Evolutionary conservation across 2,329 filamentous ascomycete genomes (phyloP).

Genomic region (Aspergillus cejpii): DNA sequence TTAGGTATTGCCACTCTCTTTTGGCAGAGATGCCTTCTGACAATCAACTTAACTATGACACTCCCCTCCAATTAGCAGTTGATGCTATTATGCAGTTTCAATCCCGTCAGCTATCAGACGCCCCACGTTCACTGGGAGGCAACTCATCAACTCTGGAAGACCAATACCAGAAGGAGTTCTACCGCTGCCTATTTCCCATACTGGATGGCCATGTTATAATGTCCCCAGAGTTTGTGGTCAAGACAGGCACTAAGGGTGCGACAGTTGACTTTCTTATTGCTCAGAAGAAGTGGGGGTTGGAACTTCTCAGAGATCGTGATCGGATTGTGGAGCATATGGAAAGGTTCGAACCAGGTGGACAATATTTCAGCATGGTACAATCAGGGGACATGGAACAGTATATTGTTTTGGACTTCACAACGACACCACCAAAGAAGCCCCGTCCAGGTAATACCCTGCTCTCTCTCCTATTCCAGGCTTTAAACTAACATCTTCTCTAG

Average conservation of each 20-base stretch:
- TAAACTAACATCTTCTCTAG: slow-evolving; percentile 10
- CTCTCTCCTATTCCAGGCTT: background rate
- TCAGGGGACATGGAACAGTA: slow-evolving; percentile 8
- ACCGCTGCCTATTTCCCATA: slow-evolving; percentile 11
- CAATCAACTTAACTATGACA: no score
- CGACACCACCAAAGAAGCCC: slow-evolving; percentile 1
- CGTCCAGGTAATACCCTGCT: slow-evolving; percentile 4
- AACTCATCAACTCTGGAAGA: slow-evolving; percentile 9
- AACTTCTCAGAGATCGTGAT: slow-evolving; percentile 11
- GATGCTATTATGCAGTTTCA: slow-evolving; percentile 8
- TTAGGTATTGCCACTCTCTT: no score
- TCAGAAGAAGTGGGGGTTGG: slow-evolving; percentile 12
- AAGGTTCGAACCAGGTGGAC: slow-evolving; percentile 7
- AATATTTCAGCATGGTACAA: slow-evolving; percentile 7
- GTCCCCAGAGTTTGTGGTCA: slow-evolving; percentile 13
- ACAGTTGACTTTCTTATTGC: slow-evolving; percentile 12
- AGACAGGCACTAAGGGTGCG: slow-evolving; percentile 8
- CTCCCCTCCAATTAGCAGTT: slow-evolving; percentile 8
- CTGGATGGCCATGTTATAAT: slow-evolving; percentile 11
- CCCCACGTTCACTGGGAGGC: slow-evolving; percentile 4
- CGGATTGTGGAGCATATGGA: slow-evolving; percentile 7
- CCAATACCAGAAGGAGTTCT: slow-evolving; percentile 15
- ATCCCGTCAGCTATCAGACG: slow-evolving; percentile 9
- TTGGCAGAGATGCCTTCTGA: background rate
- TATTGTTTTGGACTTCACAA: slow-evolving; percentile 10